A percentile compares a stretch with the other conserved stretches of the same genome.
Evolutionary conservation across 352 stramenopile species (phyloP).

Genomic region (Phytophthora boehmeriae): DNA sequence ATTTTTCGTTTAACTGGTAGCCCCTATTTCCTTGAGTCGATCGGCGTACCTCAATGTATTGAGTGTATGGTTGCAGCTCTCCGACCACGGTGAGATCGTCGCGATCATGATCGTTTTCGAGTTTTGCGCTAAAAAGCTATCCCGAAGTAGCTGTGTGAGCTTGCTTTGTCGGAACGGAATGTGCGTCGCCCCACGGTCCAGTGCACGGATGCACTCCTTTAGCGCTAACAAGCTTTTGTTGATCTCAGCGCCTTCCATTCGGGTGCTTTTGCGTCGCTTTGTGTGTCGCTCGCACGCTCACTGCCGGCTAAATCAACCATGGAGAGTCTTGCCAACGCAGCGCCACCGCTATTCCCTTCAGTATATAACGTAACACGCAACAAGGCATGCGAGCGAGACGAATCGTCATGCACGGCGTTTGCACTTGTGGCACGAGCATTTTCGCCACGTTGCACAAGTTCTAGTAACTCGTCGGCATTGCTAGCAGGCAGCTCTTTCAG

Average conservation of each 20-base stretch:
- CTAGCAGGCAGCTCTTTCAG: slow-evolving; percentile 86
- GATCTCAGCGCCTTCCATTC: slow-evolving; percentile 97
- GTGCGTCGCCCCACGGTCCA: slow-evolving; percentile 87
- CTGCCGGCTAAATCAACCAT: slow-evolving; percentile 95
- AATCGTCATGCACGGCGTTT: slow-evolving; percentile 95
- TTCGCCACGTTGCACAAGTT: slow-evolving; percentile 91
- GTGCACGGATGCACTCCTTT: slow-evolving; percentile 97
- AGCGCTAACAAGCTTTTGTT: slow-evolving; percentile 97
- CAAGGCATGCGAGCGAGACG: slow-evolving; percentile 92
- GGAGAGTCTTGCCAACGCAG: slow-evolving; percentile 50
- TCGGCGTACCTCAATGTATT: slow-evolving; percentile 98
- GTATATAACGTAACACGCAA: slow-evolving; percentile 83
- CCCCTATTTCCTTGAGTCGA: slow-evolving; percentile 92
- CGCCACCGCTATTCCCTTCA: slow-evolving; percentile 14
- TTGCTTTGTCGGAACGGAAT: slow-evolving; percentile 96
- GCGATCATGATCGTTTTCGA: slow-evolving; percentile 96
- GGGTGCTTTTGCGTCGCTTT: slow-evolving; percentile 88
- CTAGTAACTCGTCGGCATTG: slow-evolving; percentile 85
- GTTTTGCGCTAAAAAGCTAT: slow-evolving; percentile 92
- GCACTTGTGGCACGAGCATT: slow-evolving; percentile 91
- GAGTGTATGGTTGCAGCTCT: slow-evolving; percentile 94
- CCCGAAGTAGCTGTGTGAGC: slow-evolving; percentile 93
- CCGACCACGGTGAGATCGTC: slow-evolving; percentile 93
- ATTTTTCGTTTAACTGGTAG: slow-evolving; percentile 11
- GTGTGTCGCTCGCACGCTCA: slow-evolving; percentile 94